Base-by-base conservation (phyloP, 108 stramenopile genomes). In the Discostella pseudostelligera region DNA sequence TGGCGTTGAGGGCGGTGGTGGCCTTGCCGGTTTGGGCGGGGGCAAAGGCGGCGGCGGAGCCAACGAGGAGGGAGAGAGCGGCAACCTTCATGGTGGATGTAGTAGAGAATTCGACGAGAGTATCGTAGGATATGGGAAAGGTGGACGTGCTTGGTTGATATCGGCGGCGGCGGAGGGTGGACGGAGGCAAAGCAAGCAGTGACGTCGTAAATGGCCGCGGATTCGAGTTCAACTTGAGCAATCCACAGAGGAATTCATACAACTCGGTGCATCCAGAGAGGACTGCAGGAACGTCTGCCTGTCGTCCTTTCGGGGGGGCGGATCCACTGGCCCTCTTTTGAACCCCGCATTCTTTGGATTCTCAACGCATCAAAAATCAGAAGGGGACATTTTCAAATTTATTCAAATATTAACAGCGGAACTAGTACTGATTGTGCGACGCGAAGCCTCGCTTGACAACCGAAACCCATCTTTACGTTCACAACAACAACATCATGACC, bases 41-140 rank as follows among this genome's bases (percentile, higher is more conserved):
- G 37, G 77, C 73, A 62, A 84, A 87, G 59, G 83, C 86, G 49
- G 81, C 70, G 49, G 83, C 86, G 56, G 83, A 80, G 63, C 78
- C 74, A 36, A 67, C 56, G 35, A 84, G 72, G 68, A 75, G 69
- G 40, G 80, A 45, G 40, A 70, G 65, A 55, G 77, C 69, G 49
- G 76, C 76, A 71, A 84, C 45, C 79, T 87, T 87, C 86, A 87
- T 85, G 68, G 47, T 81, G 45, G 40, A 25, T 49, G 43, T 29
- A 10, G 55, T 25, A 16, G 11, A n/a, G 16, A 9, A 65, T 22
- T n/a, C n/a, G n/a, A n/a, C n/a, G n/a, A n/a, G n/a, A n/a, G n/a
- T n/a, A n/a, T n/a, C n/a, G n/a, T n/a, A n/a, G n/a, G n/a, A n/a
- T n/a, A n/a, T n/a, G n/a, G n/a, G n/a, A n/a, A n/a, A n/a, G n/a